phyloP scores from a whole-genome alignment of 768 basidiomycete genomes.

The Lentinula raphanica region DNA sequence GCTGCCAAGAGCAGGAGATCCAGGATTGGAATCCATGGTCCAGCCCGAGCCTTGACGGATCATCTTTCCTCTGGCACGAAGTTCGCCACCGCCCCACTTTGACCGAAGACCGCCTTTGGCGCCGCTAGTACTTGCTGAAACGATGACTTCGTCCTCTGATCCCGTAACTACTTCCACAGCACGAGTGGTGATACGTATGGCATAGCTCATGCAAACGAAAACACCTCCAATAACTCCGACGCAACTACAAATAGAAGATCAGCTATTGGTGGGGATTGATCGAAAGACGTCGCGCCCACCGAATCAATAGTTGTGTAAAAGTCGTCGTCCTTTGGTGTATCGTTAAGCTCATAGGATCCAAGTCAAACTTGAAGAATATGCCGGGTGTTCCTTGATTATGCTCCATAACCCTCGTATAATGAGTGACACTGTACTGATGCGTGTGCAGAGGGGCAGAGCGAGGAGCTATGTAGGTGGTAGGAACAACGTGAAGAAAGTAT shows the following conservation, averaged over 20 bases:
- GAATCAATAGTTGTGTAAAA: slow-evolving; percentile 75
- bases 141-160: slow-evolving; percentile 47
- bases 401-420: slow-evolving; percentile 73
- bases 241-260: slow-evolving; percentile 32
- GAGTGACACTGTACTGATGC: slow-evolving; percentile 91
- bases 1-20: slow-evolving; percentile 22
- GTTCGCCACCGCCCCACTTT: slow-evolving; percentile 64
- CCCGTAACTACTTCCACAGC: slow-evolving; percentile 63
- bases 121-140: slow-evolving; percentile 62
- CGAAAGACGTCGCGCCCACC: slow-evolving; percentile 26
- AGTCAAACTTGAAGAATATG: slow-evolving; percentile 97
- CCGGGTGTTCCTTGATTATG: slow-evolving; percentile 82
- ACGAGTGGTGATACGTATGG: slow-evolving; percentile 58
- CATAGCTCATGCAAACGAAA: slow-evolving; percentile 80
- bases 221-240: slow-evolving; percentile 94
- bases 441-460: slow-evolving; percentile 61
- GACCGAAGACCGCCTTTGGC: slow-evolving; percentile 48
- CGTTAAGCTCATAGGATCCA: slow-evolving; percentile 83
- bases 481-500: slow-evolving; percentile 93
- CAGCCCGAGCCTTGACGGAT: slow-evolving; percentile 56
- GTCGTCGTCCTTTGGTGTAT: slow-evolving; percentile 86
- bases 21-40: slow-evolving; percentile 45
- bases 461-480: slow-evolving; percentile 85
- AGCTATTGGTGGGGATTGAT: neutral
- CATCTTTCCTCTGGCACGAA: slow-evolving; percentile 55